A percentile compares a stretch with the other conserved stretches of the same genome.
These are phyloP conservation scores for Polymyxa betae DNA, from an alignment of 208 protist species.

Conservation along the genomic window DNA sequence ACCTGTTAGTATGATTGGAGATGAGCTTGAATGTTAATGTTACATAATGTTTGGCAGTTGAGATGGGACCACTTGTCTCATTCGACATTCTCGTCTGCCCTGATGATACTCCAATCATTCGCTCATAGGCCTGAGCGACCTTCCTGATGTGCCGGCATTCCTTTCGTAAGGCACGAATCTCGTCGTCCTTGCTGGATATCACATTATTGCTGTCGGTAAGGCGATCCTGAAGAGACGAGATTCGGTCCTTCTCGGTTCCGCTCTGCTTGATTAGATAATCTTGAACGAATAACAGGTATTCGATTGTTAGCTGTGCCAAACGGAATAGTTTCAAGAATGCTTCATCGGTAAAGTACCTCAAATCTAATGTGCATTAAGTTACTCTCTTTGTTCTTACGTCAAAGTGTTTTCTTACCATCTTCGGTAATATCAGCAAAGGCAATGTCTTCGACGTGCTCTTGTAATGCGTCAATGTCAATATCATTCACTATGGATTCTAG, in stretches of 20 bases:
- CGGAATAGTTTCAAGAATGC: slow-evolving; percentile 43
- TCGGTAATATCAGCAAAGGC: slow-evolving; percentile 18
- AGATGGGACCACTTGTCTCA: too few species aligned
- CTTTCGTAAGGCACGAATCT: slow-evolving; percentile 1
- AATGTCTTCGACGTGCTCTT: slow-evolving; percentile 24
- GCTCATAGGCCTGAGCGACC: slow-evolving; percentile 13
- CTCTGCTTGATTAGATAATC: neutral
- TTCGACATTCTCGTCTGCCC: too few species aligned
- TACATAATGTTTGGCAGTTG: too few species aligned
- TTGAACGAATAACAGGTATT: slow-evolving; percentile 49
- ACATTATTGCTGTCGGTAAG: neutral
- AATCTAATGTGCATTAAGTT: neutral
- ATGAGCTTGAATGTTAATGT: neutral
- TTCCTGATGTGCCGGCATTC: neutral
- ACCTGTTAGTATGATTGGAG: neutral
- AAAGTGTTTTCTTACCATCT: neutral
- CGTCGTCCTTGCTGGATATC: neutral
- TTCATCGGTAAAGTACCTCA: slow-evolving; percentile 39
- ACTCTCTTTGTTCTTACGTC: neutral
- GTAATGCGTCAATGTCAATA: slow-evolving; percentile 9
- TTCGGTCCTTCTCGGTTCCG: neutral
- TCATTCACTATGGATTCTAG: neutral
- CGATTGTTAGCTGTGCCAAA: slow-evolving; percentile 27
- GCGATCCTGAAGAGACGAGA: neutral
- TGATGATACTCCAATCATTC: neutral